Evolutionary conservation across 1,284 basidiomycete species (phyloP).

Genomic region (Volvariella volvacea): DNA sequence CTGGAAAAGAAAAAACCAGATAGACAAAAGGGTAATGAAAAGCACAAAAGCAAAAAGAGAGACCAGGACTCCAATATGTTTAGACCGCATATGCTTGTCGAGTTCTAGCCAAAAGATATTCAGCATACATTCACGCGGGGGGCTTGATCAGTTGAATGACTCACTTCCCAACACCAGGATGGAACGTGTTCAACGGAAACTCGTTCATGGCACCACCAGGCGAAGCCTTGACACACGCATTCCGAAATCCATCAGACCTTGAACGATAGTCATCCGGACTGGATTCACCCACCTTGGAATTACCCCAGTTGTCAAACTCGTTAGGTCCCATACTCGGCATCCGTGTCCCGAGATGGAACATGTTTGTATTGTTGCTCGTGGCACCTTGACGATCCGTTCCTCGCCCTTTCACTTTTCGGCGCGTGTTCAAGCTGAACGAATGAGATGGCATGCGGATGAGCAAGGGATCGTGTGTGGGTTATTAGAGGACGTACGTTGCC

Average conservation of each 20-base stretch:
- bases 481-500: conserved; percentile 42
- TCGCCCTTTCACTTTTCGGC: conserved; percentile 35
- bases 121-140: too few relatives aligned
- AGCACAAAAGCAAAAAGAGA: too few relatives aligned
- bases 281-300: conserved; percentile 6
- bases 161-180: conserved; percentile 1
- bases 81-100: too few relatives aligned
- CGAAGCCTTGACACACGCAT: too few relatives aligned
- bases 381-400: conserved; percentile 36
- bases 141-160: too few relatives aligned
- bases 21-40: too few relatives aligned
- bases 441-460: neutral
- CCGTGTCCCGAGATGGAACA: conserved; percentile 40
- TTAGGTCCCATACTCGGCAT: conserved; percentile 26
- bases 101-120: too few relatives aligned
- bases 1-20: too few relatives aligned
- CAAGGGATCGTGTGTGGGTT: neutral
- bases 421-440: conserved; percentile 40
- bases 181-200: conserved; percentile 13
- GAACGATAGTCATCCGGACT: too few relatives aligned
- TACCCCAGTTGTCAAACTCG: conserved; percentile 20
- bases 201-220: conserved; percentile 4
- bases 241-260: too few relatives aligned
- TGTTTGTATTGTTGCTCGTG: conserved; percentile 33
- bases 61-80: too few relatives aligned